Evolutionary conservation across 2,329 filamentous ascomycete genomes (phyloP), one percentile per base, ranked within the genome.

Genomic region (Penicillium sp.): DNA sequence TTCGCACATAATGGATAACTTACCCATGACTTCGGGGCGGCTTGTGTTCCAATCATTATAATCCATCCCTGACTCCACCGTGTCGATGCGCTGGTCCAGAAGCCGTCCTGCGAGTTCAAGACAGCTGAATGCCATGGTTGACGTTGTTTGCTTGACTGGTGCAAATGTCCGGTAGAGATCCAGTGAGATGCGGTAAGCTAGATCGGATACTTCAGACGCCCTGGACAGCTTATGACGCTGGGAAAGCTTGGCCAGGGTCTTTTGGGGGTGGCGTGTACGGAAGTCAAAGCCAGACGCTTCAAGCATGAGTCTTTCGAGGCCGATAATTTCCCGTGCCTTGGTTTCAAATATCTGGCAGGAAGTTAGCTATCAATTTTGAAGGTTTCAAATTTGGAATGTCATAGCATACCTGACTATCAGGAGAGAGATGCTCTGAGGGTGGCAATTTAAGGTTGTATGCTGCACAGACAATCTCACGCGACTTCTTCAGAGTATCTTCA

Each of bases 401-500:
- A 24, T 3, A 34, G 36, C 77, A 49, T 71, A 90, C 87, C 66
- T 85, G 84, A 68, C 96, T 89, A 67, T 97, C 91, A 3, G 87
- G 80, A 14, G 85, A 85, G 29, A 84, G 66, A 67, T 86, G 69
- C 69, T 89, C 77, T 68, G 86, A 66, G 70, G 84, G 56, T 60
- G 80, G 63, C 70, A 75, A 79, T 69, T 89, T 93, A 29, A 95
- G 73, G 63, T 95, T 96, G 70, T 91, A 89, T 20, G 88, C 85
- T 1, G 90, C 89, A 48, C 89, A 94, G 13, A 97, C 76, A 51
- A 98, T 94, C 54, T 98, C 93, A 47, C 81, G 83, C 3, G 89
- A 95, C 74, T 97, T 97, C 72, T 98, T 98, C 56, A 96, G 80
- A 0, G 93, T 98, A 68, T 98, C 93, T 69, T 98, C 93, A 37